Evolutionary conservation across 1,139 yeast species (phyloP), one percentile per base, ranked within the genome.

Genomic region (Chernovozyma sophiae-reginae): DNA sequence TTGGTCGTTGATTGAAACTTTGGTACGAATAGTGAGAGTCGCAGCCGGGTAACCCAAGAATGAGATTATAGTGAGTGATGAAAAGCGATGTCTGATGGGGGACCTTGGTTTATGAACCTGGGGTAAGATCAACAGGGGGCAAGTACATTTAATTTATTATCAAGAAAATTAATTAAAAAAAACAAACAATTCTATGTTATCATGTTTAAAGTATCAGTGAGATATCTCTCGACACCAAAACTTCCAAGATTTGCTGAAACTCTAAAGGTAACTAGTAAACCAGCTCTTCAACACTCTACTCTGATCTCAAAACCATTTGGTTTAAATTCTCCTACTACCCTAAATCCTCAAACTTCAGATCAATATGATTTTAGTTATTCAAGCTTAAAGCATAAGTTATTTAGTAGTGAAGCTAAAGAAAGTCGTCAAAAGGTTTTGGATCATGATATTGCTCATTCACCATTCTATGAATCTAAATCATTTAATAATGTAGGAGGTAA

Each of bases 401-500:
- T 69, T 45, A 57, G 68, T 32, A 44, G 52, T 4, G 68, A 73
- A 57, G 62, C 72, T 40, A 61, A 74, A 65, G 71, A 81, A 68
- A 47, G 74, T 57, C 60, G 87, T 70, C 72, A 67, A 40, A 55
- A 58, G 43, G 62, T 65, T 43, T 62, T 86, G 42, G 89, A 86
- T 51, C 74, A 78, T 42, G 97, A 89, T 56, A 74, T 89, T 46
- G 78, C 86, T 27, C 86, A 83, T 51, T 85, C 96, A n/a, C 89
- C 94, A 19, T 80, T 87, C 68, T 82, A 83, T 49, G 95, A 89
- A 48, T 72, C 87, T 47, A 83, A 86, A 52, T 80, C 86, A 1
- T 90, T 81, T 55, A 69, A 83, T 36, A 82, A 82, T 48, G 85
- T 94, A 3, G 77, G 80, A 31, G 97, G 97, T 25, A 87, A 89